Percentiles rank a stretch among this genome's conserved stretches.
Evolutionary conservation across 1,139 yeast genomes (phyloP).

Genomic region (Blastobotrys elegans): DNA sequence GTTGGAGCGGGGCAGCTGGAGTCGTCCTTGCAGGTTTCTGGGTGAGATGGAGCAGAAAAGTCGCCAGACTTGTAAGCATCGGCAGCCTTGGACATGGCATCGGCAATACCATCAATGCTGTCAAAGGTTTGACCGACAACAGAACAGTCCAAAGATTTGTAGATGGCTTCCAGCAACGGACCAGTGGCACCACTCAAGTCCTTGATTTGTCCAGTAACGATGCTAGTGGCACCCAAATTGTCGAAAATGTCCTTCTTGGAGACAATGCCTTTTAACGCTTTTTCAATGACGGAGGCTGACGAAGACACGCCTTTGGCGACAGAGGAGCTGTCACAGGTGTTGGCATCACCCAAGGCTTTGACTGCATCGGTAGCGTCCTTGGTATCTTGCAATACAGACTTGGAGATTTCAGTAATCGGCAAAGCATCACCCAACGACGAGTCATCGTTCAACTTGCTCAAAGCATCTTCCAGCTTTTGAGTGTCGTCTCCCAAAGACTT

Average conservation of each 20-base stretch:
- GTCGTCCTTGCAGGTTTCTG: slow-evolving; percentile 8
- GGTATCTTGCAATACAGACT: slow-evolving; percentile 5
- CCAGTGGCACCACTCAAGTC: slow-evolving; percentile 6
- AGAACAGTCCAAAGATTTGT: slow-evolving; percentile 2
- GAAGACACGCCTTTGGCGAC: not conserved
- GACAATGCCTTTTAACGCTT: slow-evolving; percentile 3
- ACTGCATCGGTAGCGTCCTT: slow-evolving; percentile 5
- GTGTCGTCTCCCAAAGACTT: not conserved
- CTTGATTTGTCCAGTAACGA: slow-evolving; percentile 1
- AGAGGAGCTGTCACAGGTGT: slow-evolving; percentile 6
- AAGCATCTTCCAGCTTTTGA: slow-evolving; percentile 2
- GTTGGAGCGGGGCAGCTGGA: slow-evolving; percentile 4
- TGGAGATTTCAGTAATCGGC: slow-evolving; percentile 8
- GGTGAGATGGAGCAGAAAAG: not conserved
- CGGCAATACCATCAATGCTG: slow-evolving; percentile 2
- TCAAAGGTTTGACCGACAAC: slow-evolving; percentile 9
- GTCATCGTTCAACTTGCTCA: slow-evolving; percentile 1
- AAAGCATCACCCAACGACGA: slow-evolving; percentile 6
- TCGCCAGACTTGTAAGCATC: slow-evolving; percentile 3
- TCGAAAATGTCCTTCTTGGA: slow-evolving; percentile 5
- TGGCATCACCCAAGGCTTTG: not conserved
- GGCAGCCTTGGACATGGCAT: slow-evolving; percentile 7
- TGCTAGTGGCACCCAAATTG: not conserved
- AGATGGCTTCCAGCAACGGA: slow-evolving; percentile 5
- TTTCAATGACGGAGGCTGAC: not conserved